Conservation (phyloP, 192 early-diverging fungal species). For the Gamsiella multidivaricata region DNA sequence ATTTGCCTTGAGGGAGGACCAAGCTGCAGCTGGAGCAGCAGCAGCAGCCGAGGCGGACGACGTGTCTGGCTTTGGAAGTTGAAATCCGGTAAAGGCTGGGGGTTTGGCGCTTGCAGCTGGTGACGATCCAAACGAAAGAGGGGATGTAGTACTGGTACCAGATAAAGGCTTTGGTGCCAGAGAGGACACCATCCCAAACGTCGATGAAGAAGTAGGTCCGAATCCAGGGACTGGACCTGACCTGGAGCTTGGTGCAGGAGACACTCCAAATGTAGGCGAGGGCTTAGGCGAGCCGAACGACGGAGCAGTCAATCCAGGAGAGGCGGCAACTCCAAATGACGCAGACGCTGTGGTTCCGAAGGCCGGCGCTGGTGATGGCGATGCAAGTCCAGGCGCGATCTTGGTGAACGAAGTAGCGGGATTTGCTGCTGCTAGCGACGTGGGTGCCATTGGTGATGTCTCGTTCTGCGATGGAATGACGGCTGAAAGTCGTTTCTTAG, state of each 20-base stretch:
- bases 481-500: conserved; percentile 33
- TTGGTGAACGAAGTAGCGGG: background rate
- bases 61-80: background rate
- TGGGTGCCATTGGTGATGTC: background rate
- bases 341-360: background rate
- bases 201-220: background rate
- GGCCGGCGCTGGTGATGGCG: background rate
- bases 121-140: conserved; percentile 2
- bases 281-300: conserved; percentile 7
- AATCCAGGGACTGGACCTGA: background rate
- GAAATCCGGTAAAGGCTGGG: conserved; percentile 6
- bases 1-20: background rate
- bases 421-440: background rate
- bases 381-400: background rate
- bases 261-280: background rate
- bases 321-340: background rate
- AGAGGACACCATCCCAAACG: background rate
- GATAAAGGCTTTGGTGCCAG: background rate
- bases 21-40: background rate
- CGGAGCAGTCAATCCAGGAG: background rate
- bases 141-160: background rate
- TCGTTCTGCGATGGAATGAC: conserved; percentile 9
- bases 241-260: background rate
- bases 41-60: background rate
- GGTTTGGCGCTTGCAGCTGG: background rate